Percentiles rank a stretch among this genome's conserved stretches.
Conservation (phyloP, 2,329 filamentous ascomycete genomes). For the Cryphonectria nitschkei region DNA sequence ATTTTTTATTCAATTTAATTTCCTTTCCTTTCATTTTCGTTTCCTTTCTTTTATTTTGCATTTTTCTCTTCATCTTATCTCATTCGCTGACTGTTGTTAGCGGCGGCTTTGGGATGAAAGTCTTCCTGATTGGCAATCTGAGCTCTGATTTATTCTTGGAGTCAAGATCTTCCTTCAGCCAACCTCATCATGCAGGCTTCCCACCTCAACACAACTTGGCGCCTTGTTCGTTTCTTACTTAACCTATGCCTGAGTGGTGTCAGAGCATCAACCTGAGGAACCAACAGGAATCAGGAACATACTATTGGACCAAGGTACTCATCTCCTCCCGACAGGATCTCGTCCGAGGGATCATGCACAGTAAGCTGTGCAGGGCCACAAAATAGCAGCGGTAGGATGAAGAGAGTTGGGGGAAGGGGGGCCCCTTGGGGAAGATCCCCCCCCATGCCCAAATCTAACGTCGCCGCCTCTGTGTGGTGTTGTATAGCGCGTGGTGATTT, state of each 20-base stretch:
- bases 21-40: too few relatives aligned
- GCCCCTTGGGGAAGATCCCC: background rate
- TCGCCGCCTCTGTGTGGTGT: background rate
- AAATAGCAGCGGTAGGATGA: constrained; percentile 14
- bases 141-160: background rate
- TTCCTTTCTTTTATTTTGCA: too few relatives aligned
- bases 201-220: background rate
- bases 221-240: background rate
- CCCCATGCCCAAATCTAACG: background rate
- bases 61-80: background rate
- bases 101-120: background rate
- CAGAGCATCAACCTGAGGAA: background rate
- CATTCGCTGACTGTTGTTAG: background rate
- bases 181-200: background rate
- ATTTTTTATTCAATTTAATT: too few relatives aligned
- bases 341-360: background rate
- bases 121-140: background rate
- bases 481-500: background rate
- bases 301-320: background rate
- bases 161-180: background rate
- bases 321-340: background rate
- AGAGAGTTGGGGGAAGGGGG: background rate
- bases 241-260: background rate
- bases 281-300: background rate
- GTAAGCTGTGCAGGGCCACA: background rate